These are phyloP conservation scores for Cutaneotrichosporon sp. DNA, from an alignment of 1,284 basidiomycete genomes.

Conservation along the genomic window DNA sequence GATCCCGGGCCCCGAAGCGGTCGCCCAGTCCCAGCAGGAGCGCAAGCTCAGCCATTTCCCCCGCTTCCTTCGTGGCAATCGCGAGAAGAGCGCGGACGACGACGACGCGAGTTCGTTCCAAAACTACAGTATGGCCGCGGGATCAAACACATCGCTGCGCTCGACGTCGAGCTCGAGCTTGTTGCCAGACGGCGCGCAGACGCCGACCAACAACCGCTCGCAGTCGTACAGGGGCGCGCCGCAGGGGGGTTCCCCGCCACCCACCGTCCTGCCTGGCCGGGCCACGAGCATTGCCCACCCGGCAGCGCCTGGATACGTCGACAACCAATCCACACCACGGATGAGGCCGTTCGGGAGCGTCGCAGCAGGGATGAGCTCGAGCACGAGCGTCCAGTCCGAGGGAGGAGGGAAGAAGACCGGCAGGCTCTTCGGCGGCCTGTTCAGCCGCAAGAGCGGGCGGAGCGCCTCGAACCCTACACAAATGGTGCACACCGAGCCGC, in stretches of 20 bases:
- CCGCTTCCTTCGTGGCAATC: conserved; percentile 9
- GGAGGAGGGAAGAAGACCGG: conserved; percentile 36
- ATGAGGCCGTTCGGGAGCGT: conserved; percentile 32
- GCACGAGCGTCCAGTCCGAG: conserved; percentile 25
- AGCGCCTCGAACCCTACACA: conserved; percentile 2
- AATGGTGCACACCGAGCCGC: not conserved
- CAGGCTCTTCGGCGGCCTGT: conserved; percentile 32
- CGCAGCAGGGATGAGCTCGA: conserved; percentile 19
- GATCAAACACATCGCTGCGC: conserved; percentile 8
- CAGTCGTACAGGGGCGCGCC: conserved; percentile 3
- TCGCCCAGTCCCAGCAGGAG: not conserved
- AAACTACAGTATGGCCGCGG: conserved; percentile 4
- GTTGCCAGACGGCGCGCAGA: conserved; percentile 14
- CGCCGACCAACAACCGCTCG: conserved; percentile 10
- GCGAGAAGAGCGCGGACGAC: not conserved
- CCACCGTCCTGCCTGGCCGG: not conserved
- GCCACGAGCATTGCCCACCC: conserved; percentile 3
- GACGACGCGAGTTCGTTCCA: conserved; percentile 10
- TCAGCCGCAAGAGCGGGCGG: conserved; percentile 13
- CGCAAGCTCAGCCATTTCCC: conserved; percentile 9
- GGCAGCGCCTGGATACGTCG: not conserved
- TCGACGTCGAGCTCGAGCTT: conserved; percentile 18
- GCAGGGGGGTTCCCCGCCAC: conserved; percentile 4
- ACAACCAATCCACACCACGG: conserved; percentile 12
- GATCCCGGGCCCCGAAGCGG: not conserved